phyloP scores from a whole-genome alignment of 306 rosid species.

The Rosa multiflora region DNA sequence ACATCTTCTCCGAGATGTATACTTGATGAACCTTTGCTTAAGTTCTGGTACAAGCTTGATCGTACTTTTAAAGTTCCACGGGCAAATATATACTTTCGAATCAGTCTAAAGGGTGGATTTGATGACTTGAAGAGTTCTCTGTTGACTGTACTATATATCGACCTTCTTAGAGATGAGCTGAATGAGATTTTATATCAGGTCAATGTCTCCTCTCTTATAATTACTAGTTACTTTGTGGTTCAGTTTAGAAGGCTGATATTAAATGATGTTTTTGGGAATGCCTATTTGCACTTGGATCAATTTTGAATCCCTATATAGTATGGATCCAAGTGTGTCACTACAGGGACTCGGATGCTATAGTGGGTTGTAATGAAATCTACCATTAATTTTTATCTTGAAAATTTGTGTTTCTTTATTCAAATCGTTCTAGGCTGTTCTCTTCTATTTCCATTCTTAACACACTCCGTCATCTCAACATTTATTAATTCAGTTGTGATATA shows the following conservation, averaged over 20 bases:
- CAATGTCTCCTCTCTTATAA: constrained; percentile 33
- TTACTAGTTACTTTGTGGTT: background rate
- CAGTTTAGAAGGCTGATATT: background rate
- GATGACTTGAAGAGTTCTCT: constrained; percentile 51
- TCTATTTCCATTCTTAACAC: too few relatives aligned
- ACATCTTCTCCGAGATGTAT: constrained; percentile 63
- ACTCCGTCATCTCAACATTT: too few relatives aligned
- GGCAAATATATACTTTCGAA: constrained; percentile 78
- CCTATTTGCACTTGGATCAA: background rate
- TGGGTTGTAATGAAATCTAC: background rate
- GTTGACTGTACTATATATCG: constrained; percentile 69
- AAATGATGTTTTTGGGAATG: constrained; percentile 7
- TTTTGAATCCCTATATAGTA: background rate
- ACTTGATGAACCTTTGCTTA: constrained; percentile 76
- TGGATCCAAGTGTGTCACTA: constrained; percentile 1
- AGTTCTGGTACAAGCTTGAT: constrained; percentile 91
- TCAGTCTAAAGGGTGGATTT: constrained; percentile 86
- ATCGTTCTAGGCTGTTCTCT: too few relatives aligned
- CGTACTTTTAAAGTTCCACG: constrained; percentile 78
- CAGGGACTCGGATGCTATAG: background rate
- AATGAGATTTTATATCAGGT: constrained; percentile 91
- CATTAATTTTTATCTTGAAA: too few relatives aligned
- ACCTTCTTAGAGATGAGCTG: constrained; percentile 82
- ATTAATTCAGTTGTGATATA: too few relatives aligned
- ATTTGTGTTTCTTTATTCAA: too few relatives aligned